Base-by-base conservation (phyloP, 2,329 filamentous ascomycete genomes). In the Metarhizium sp. region DNA sequence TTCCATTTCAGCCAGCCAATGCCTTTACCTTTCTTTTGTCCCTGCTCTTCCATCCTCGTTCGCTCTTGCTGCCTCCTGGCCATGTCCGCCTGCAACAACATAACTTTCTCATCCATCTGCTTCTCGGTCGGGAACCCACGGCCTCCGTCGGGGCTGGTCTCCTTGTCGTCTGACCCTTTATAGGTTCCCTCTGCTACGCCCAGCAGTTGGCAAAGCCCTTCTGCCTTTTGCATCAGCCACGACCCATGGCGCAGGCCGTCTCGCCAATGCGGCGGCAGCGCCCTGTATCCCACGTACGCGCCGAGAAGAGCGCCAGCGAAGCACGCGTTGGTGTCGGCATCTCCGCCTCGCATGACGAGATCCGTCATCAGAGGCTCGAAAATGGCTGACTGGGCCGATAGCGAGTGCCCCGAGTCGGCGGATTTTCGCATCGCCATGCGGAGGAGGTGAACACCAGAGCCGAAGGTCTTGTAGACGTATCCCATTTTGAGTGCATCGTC, bases 151-250 rank as follows among this genome's bases (percentile, higher is more conserved):
- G 67, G 63, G 0, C 66, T 67, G 4, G 72, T 74, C 47, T 77
- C 73, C 11, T 59, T 59, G 50, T 78, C 74, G 29, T 67, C 65
- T 4, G 62, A 62, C 2, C 70, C 69, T 1, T 60, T 58, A 46
- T 73, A 73, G 0, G 53, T 51, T 0, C 71, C 71, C 2, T 67
- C 62, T 1, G 65, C 62, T 0, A 77, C 63, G 7, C 74, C 71
- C 0, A 75, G 47, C 0, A 70, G 61, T n/a, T 65, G 63, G 18
- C 70, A 71, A 5, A 79, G 59, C 0, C 70, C 71, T 53, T 72
- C 69, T 0, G 71, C 65, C 60, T 79, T 80, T 3, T 64, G 58
- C 58, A 74, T 64, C 3, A 79, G 58, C 76, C 76, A 79, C 11
- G 69, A 63, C 2, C 68, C 71, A 55, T 78, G 69, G 53, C 64